phyloP scores from a whole-genome alignment of 2,329 filamentous ascomycete genomes.

The Ceratocystis lukuohia region DNA sequence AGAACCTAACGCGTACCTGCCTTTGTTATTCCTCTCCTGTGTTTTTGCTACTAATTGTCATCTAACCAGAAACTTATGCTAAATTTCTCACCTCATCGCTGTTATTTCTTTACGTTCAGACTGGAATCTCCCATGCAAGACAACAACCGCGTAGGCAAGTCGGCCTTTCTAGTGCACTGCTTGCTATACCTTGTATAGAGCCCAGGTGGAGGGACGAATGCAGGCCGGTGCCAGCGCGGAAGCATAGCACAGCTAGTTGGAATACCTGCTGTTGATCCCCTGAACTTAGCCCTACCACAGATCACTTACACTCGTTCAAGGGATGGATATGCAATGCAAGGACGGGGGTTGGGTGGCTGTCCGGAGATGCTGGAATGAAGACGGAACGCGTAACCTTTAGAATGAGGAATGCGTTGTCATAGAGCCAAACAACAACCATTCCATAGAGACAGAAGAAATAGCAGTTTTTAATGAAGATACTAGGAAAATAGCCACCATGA shows the following conservation, averaged over 20 bases:
- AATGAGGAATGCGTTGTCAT: conserved; percentile 11
- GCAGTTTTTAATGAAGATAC: not conserved
- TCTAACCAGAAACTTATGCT: not conserved
- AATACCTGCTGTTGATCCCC: not conserved
- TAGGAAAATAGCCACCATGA: not conserved
- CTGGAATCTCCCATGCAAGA: conserved; percentile 15
- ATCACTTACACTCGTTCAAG: not conserved
- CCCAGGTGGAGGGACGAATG: not conserved
- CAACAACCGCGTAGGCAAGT: conserved; percentile 2
- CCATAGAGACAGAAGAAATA: not conserved
- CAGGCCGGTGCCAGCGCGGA: not conserved
- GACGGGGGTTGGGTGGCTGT: not conserved
- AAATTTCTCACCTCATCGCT: not conserved
- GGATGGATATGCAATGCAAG: not conserved
- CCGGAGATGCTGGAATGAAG: conserved; percentile 6
- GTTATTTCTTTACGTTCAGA: not conserved
- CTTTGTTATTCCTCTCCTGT: not conserved
- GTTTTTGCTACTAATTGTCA: not conserved
- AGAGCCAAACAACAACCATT: conserved; percentile 1
- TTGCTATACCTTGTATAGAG: not conserved
- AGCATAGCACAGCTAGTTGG: not conserved
- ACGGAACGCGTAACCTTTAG: not conserved
- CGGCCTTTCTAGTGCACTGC: not conserved
- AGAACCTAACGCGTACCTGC: not conserved
- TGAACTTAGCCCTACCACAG: not conserved